Conservation (phyloP, 1,284 basidiomycete species). For the Irpex sp. region DNA sequence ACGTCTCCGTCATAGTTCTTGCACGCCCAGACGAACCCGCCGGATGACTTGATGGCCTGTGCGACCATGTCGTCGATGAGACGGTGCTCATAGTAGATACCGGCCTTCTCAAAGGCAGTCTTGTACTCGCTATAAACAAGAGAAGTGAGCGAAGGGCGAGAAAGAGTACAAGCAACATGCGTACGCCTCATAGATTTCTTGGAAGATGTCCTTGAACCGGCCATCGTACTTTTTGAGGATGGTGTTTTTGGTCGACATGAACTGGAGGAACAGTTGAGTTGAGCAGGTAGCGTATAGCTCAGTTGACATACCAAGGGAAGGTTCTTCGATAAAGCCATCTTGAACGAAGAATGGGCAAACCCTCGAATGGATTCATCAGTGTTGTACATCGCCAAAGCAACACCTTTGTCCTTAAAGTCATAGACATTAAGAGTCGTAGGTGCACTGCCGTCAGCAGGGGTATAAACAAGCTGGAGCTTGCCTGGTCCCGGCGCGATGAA, state of each 20-base stretch:
- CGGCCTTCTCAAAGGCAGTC: conserved; percentile 73
- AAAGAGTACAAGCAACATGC: conserved; percentile 17
- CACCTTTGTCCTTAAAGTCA: conserved; percentile 86
- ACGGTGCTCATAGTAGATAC: conserved; percentile 97
- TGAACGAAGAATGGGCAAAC: conserved; percentile 97
- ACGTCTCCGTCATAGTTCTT: conserved; percentile 99
- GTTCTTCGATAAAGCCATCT: conserved; percentile 96
- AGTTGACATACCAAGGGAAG: conserved; percentile 69
- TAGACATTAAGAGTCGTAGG: conserved; percentile 77
- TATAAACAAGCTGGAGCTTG: conserved; percentile 87
- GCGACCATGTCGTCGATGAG: conserved; percentile 96
- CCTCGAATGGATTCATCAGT: conserved; percentile 94
- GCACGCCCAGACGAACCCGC: conserved; percentile 96
- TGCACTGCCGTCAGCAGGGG: conserved; percentile 67
- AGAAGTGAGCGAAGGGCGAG: not conserved
- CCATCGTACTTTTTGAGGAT: conserved; percentile 97
- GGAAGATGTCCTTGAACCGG: conserved; percentile 98
- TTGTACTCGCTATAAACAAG: conserved; percentile 66
- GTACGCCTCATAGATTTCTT: conserved; percentile 83
- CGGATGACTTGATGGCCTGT: conserved; percentile 93
- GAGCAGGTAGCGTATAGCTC: too few species aligned
- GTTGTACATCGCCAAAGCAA: conserved; percentile 94
- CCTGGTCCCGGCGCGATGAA: conserved; percentile 85
- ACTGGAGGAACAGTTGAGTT: conserved; percentile 35
- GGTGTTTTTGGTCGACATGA: conserved; percentile 98